Conservation (phyloP, 2,329 filamentous ascomycete species). For the Xylariaceae sp. region DNA sequence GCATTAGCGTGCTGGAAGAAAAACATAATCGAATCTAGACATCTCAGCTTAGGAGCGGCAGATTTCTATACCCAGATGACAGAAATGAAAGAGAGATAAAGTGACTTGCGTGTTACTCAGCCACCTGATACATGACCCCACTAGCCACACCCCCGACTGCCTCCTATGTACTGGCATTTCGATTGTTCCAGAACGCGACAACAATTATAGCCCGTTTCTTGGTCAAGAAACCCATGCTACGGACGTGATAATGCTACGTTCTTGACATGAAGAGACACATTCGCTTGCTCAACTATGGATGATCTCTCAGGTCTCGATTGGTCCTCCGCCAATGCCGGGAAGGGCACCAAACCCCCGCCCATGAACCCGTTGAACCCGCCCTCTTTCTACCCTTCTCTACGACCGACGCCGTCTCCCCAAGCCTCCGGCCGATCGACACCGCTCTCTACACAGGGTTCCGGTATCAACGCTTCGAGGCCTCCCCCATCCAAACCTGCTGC, state of each 20-base stretch:
- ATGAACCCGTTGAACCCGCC: conserved; percentile 25
- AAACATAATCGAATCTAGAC: too few relatives aligned
- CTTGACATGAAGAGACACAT: conserved; percentile 24
- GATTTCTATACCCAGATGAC: too few relatives aligned
- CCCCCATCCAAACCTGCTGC: conserved; percentile 47
- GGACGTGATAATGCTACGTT: conserved; percentile 14
- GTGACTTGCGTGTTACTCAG: too few relatives aligned
- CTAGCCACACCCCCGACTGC: too few relatives aligned
- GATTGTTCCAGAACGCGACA: too few relatives aligned
- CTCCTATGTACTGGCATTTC: too few relatives aligned
- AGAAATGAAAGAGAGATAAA: too few relatives aligned
- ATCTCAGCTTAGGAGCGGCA: too few relatives aligned
- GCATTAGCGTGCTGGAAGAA: too few relatives aligned
- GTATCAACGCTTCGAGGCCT: conserved; percentile 38
- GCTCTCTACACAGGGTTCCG: conserved; percentile 45
- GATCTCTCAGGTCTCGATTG: conserved; percentile 30
- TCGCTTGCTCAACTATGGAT: conserved; percentile 23
- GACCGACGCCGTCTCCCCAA: conserved; percentile 52
- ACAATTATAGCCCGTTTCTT: too few relatives aligned
- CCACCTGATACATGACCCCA: too few relatives aligned
- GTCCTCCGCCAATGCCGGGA: conserved; percentile 25
- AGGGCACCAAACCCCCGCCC: conserved; percentile 20
- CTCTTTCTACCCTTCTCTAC: conserved; percentile 38
- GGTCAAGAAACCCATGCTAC: too few relatives aligned
- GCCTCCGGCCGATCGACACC: conserved; percentile 54